These are phyloP conservation scores for Seminavis robusta DNA, from an alignment of 108 stramenopile genomes.

Conservation along the genomic window DNA sequence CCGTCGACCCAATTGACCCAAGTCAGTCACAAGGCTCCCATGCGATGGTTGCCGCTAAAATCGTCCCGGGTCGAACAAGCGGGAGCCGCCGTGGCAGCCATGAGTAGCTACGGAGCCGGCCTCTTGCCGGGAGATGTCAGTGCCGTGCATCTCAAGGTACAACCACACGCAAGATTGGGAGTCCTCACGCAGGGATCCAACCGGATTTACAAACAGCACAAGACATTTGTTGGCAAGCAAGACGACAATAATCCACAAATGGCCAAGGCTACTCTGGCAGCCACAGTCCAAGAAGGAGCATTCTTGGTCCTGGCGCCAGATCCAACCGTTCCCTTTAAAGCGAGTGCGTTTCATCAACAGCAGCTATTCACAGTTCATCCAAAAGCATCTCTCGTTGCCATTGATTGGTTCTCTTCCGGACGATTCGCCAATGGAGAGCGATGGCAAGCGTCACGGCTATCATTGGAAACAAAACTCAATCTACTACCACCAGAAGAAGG, in stretches of 20 bases:
- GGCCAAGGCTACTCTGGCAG: conserved; percentile 17
- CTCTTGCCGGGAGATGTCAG: conserved; percentile 67
- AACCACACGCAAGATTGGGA: conserved; percentile 48
- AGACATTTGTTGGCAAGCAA: conserved; percentile 11
- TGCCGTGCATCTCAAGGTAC: conserved; percentile 46
- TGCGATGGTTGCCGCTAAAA: conserved; percentile 36
- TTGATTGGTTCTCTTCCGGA: conserved; percentile 58
- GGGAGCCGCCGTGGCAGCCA: conserved; percentile 56
- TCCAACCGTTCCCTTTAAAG: conserved; percentile 38
- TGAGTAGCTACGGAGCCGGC: conserved; percentile 77
- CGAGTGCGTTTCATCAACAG: conserved; percentile 25
- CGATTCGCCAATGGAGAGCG: conserved; percentile 38
- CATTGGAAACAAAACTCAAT: no score
- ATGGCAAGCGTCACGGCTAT: conserved; percentile 41
- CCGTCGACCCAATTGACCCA: conserved; percentile 35
- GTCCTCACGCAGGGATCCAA: conserved; percentile 69
- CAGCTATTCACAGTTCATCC: conserved; percentile 26
- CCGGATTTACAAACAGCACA: conserved; percentile 51
- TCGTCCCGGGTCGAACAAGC: conserved; percentile 18
- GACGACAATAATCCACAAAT: conserved; percentile 6
- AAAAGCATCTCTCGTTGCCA: conserved; percentile 20
- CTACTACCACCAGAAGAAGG: no score
- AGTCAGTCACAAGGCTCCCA: conserved; percentile 47
- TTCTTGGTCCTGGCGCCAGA: conserved; percentile 52
- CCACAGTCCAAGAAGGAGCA: conserved; percentile 26